Base-by-base conservation (phyloP, 2,329 filamentous ascomycete genomes). In the Trichoderma harzianum region DNA sequence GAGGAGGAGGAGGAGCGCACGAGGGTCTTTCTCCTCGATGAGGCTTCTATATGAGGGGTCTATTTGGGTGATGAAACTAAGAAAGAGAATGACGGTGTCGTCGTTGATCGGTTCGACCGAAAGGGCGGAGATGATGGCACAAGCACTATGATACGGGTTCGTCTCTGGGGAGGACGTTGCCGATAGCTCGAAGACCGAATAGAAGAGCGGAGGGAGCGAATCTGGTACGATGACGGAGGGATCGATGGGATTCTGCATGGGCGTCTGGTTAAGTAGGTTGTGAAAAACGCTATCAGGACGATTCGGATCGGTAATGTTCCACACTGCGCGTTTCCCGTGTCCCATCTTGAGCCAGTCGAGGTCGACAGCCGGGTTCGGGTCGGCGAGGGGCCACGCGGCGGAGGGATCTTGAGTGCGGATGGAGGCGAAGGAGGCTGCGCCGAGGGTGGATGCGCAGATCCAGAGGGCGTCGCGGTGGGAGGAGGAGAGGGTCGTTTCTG, bases 331-430 rank as follows among this genome's bases (percentile, higher is more conserved):
- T 78, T 91, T 91, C 0, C 87, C 87, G 14, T 87, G 83, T 71
- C 82, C 84, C 77, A 91, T 83, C 64, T 82, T 85, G 2, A 91
- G 76, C 89, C 89, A 92, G 75, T 87, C 83, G 1, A 91, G 80
- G 73, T 90, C 87, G 1, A 79, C 60, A 0, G 63, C 76, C 0
- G 80, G 72, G 0, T 80, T 80, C 0, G 81, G 77, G 2, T 79
- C 73, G 47, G 82, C 85, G 2, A 91, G 79, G 0, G 89, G 89
- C 89, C 89, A 92, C 2, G 86, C 82, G 69, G 86, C 78, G 64
- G 84, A 78, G 0, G 86, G 80, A 0, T 80, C 78, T 0, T 76
- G 72, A 1, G 81, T 79, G 36, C 86, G 84, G 26, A 86, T 77
- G 28, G 82, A 82, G 39, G 83, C 83, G 72, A 87, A 84, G 10